Base-by-base conservation (phyloP, 768 basidiomycete genomes). In the Gymnopilus dilepis region DNA sequence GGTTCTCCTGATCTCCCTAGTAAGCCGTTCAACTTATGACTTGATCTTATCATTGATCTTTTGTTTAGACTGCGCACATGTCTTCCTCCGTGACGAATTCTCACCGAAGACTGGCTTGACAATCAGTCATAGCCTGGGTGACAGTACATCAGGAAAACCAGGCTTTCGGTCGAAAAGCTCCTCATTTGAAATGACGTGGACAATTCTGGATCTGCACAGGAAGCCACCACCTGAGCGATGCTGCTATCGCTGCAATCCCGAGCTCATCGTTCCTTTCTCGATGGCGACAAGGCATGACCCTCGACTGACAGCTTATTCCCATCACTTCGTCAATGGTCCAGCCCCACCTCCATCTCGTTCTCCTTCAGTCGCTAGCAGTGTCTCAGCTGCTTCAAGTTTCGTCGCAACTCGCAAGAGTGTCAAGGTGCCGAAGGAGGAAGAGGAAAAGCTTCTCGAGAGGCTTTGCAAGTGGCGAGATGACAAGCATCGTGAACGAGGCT, bases 161-260 rank as follows among this genome's bases (percentile, higher is more conserved):
- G 1, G 21, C 33, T 15, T 56, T n/a, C 30, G 3, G 51, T 59
- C 42, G 62, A 63, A 38, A n/a, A n/a, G n/a, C n/a, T n/a, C n/a
- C n/a, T n/a, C n/a, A n/a, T n/a, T n/a, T n/a, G n/a, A n/a, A n/a
- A 11, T 63, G 15, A 52, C 62, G 1, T 63, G 62, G 62, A 63
- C 58, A 2, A 31, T 63, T 17, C 57, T 54, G 19, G 22, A 63
- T 21, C 37, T 59, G 12, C 4, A 42, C 5, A 38, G 48, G 24
- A 37, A 3, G 8, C 34, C 34, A 11, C 34, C 34, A 37, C 34
- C 8, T 15, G 34, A 37, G 9, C 34, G 12, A 15, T 37, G 3
- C 34, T 37, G 34, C 34, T 37, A 37, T 15, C 34, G 7, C 9
- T 37, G 34, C 34, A 9, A 37, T 37, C 34, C 34, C 34, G 34